Conservation (phyloP, 108 stramenopile species). For the Nitzschia sp. region DNA sequence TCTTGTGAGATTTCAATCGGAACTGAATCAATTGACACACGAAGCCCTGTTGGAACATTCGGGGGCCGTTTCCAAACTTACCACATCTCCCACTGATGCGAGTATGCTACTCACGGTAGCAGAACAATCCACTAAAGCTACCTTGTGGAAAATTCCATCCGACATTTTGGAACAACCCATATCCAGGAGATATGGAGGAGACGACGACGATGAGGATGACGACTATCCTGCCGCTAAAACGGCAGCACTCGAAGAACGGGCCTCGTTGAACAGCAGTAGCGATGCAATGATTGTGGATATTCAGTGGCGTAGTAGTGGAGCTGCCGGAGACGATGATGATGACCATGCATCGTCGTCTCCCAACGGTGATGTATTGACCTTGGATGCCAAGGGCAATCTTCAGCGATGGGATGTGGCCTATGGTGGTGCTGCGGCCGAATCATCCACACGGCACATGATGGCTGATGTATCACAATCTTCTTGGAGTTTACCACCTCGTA, state of each 20-base stretch:
- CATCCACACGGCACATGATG: constrained; percentile 5
- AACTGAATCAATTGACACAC: constrained; percentile 43
- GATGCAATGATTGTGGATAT: constrained; percentile 16
- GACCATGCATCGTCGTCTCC: neutral
- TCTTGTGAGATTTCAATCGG: constrained; percentile 40
- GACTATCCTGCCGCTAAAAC: neutral
- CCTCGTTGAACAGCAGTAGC: neutral
- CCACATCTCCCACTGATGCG: constrained; percentile 40
- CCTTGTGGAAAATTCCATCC: constrained; percentile 43
- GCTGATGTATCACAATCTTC: neutral
- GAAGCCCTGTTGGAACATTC: constrained; percentile 39
- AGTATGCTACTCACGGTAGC: constrained; percentile 34
- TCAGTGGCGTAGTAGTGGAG: constrained; percentile 6
- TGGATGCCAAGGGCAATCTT: constrained; percentile 27
- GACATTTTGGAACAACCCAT: constrained; percentile 31
- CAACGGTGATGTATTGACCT: constrained; percentile 19
- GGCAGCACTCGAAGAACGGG: constrained; percentile 1
- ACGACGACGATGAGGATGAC: constrained; percentile 21
- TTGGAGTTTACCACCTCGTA: constrained; percentile 48
- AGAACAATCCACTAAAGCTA: constrained; percentile 25
- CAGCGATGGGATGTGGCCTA: constrained; percentile 36
- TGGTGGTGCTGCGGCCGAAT: constrained; percentile 30
- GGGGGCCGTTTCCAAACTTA: constrained; percentile 30
- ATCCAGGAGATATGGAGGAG: neutral
- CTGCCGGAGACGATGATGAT: neutral